phyloP scores from a whole-genome alignment of 768 basidiomycete species.

The Boletellus sp. region DNA sequence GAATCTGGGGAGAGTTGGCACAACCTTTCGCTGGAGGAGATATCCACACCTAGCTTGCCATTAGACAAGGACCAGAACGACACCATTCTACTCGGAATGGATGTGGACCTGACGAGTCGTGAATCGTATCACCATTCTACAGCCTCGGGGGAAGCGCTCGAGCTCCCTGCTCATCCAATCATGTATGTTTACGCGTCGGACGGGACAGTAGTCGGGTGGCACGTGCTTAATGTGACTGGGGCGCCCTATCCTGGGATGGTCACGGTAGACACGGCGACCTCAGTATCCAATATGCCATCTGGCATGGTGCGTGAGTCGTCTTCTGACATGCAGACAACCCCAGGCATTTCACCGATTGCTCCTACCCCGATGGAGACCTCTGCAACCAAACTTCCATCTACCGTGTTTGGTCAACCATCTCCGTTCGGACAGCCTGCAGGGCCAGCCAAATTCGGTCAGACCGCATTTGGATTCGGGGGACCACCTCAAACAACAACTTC shows the following conservation, averaged over 20 bases:
- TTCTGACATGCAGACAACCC: conserved; percentile 30
- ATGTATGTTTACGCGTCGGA: conserved; percentile 77
- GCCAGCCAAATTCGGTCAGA: conserved; percentile 32
- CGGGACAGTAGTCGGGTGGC: conserved; percentile 73
- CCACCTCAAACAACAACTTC: conserved; percentile 8
- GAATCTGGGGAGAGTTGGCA: conserved; percentile 38
- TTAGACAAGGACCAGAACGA: conserved; percentile 68
- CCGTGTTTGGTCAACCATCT: conserved; percentile 36
- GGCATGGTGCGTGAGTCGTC: conserved; percentile 27
- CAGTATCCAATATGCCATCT: conserved; percentile 4
- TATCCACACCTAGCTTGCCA: conserved; percentile 56
- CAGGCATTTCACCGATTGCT: conserved; percentile 18
- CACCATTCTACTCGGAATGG: conserved; percentile 62
- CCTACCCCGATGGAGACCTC: conserved; percentile 17
- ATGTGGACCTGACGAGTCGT: conserved; percentile 58
- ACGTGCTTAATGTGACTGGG: conserved; percentile 54
- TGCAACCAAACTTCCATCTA: conserved; percentile 28
- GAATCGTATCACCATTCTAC: conserved; percentile 36
- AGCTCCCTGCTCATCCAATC: conserved; percentile 53
- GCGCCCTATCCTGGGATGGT: conserved; percentile 57
- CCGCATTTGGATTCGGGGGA: conserved; percentile 22
- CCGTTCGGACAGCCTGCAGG: conserved; percentile 25
- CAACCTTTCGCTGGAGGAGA: conserved; percentile 47
- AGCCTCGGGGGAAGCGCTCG: conserved; percentile 40
- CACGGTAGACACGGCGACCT: conserved; percentile 11